A percentile compares a stretch with the other conserved stretches of the same genome.
Conservation (phyloP, 306 rosid genomes). For the Vachellia collinsii region DNA sequence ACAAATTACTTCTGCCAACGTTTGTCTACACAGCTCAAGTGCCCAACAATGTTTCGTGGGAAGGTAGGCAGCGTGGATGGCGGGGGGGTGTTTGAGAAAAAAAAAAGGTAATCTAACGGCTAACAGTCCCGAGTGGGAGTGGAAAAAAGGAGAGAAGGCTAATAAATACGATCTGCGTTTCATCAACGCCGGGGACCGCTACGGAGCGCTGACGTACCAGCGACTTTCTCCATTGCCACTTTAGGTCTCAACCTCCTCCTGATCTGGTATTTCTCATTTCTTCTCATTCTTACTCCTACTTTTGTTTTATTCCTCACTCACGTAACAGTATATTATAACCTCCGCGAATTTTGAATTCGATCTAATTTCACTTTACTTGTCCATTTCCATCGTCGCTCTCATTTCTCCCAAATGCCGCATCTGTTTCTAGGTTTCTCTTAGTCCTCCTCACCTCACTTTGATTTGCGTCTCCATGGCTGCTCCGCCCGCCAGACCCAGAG, state of each 20-base stretch:
- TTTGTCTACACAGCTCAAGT: too few species aligned
- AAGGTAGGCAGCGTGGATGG: too few species aligned
- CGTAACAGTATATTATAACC: not conserved
- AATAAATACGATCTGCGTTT: too few species aligned
- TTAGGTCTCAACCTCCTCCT: conserved; percentile 49
- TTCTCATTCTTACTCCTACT: not conserved
- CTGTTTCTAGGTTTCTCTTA: conserved; percentile 36
- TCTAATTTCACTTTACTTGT: conserved; percentile 8
- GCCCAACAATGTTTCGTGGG: too few species aligned
- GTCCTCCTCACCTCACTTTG: not conserved
- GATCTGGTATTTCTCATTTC: conserved; percentile 40
- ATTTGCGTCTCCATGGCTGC: conserved; percentile 49
- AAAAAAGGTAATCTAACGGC: too few species aligned
- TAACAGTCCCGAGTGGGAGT: too few species aligned
- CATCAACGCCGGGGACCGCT: conserved; percentile 42
- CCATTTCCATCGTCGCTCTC: conserved; percentile 16
- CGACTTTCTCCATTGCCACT: conserved; percentile 36
- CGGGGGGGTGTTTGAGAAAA: too few species aligned
- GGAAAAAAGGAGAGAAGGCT: too few species aligned
- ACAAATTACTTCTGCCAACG: too few species aligned
- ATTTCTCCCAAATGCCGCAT: conserved; percentile 11
- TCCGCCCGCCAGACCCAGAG: conserved; percentile 85
- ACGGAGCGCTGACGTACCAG: conserved; percentile 53
- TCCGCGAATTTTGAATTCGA: not conserved
- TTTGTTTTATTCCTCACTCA: not conserved